Evolutionary conservation across 2,329 filamentous ascomycete species (phyloP).

Genomic region (Nigrospora oryzae): DNA sequence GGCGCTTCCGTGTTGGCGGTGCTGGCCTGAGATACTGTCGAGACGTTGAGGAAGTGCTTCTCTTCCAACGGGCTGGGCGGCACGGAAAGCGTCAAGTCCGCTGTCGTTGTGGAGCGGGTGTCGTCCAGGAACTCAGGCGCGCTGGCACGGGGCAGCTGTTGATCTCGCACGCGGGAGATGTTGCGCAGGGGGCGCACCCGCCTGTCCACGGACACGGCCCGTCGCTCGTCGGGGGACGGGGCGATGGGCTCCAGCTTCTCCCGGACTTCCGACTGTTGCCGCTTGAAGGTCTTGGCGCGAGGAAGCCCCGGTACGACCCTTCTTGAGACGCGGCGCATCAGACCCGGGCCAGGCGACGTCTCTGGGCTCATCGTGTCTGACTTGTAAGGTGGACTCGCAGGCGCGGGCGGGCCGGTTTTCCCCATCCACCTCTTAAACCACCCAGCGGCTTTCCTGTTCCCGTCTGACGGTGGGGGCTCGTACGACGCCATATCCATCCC

Average conservation of each 20-base stretch:
- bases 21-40: constrained; percentile 5
- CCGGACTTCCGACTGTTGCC: constrained; percentile 74
- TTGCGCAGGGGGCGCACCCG: constrained; percentile 26
- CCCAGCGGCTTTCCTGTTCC: constrained; percentile 5
- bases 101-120: constrained; percentile 13
- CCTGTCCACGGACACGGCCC: constrained; percentile 60
- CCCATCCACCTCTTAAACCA: too few species aligned
- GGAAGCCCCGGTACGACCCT: constrained; percentile 73
- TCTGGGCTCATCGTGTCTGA: not conserved
- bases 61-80: constrained; percentile 24
- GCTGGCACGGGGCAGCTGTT: constrained; percentile 35
- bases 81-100: constrained; percentile 15
- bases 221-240: constrained; percentile 56
- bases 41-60: constrained; percentile 18
- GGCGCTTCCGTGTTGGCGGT: constrained; percentile 9
- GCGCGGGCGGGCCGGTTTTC: too few species aligned
- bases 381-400: too few species aligned
- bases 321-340: constrained; percentile 36
- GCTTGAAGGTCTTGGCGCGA: constrained; percentile 68
- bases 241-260: constrained; percentile 62
- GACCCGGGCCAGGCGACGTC: constrained; percentile 16
- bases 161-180: constrained; percentile 19
- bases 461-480: constrained; percentile 13
- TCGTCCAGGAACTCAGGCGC: constrained; percentile 36
- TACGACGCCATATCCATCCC: constrained; percentile 13